Evolutionary conservation across 768 basidiomycete genomes (phyloP).

Genomic region (Calocybe cyanea): DNA sequence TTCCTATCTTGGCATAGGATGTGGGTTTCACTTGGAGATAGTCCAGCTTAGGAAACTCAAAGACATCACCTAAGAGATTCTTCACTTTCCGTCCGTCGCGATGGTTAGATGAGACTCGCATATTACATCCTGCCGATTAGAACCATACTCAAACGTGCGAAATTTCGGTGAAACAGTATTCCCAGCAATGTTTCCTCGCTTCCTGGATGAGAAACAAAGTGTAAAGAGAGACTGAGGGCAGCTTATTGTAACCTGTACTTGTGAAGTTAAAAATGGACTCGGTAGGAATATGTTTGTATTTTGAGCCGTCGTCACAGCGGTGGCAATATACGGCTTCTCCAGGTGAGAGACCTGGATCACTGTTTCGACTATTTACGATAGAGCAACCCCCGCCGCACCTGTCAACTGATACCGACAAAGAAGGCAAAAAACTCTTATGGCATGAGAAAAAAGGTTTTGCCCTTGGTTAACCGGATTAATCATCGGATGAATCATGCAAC

Average conservation of each 20-base stretch:
- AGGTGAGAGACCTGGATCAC: constrained; percentile 1
- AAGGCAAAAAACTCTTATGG: background rate
- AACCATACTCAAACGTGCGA: too few species aligned
- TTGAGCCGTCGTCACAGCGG: background rate
- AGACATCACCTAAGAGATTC: background rate
- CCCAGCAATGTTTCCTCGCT: background rate
- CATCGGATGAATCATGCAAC: background rate
- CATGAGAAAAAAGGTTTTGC: background rate
- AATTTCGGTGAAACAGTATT: too few species aligned
- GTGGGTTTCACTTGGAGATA: background rate
- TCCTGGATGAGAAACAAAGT: background rate
- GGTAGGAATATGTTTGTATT: background rate
- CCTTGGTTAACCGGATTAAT: background rate
- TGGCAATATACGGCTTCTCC: background rate
- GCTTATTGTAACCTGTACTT: background rate
- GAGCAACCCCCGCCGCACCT: background rate
- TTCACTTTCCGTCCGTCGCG: background rate
- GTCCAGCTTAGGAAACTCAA: background rate
- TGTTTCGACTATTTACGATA: background rate
- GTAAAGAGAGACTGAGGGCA: too few species aligned
- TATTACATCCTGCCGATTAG: too few species aligned
- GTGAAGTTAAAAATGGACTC: too few species aligned
- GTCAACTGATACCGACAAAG: constrained; percentile 1
- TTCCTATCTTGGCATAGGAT: constrained; percentile 3
- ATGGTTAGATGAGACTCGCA: background rate